phyloP scores from a whole-genome alignment of 1,284 basidiomycete species.

The Tremellales sp. region DNA sequence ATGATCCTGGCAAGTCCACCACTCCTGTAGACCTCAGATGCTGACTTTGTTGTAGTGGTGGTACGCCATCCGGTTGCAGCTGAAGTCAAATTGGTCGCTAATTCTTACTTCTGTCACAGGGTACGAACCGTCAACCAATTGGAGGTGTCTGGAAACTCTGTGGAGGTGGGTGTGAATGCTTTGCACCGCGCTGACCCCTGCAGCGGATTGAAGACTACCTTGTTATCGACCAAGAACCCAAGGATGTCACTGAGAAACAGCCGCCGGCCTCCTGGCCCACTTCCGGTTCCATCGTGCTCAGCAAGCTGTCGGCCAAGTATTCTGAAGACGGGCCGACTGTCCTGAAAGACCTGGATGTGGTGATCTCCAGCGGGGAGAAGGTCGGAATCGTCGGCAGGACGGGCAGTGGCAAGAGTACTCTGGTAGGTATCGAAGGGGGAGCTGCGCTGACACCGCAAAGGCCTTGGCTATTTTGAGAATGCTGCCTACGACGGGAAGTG shows the following conservation, averaged over 20 bases:
- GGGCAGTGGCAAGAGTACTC: constrained; percentile 64
- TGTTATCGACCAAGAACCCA: constrained; percentile 66
- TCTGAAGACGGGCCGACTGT: constrained; percentile 52
- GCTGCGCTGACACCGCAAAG: constrained; percentile 4
- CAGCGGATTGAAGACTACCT: constrained; percentile 66
- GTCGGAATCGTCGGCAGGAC: constrained; percentile 66
- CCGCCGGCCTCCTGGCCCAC: constrained; percentile 77
- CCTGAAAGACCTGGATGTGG: constrained; percentile 57
- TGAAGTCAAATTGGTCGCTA: constrained; percentile 4
- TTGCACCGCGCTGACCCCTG: too few relatives aligned
- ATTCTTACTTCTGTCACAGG: constrained; percentile 10
- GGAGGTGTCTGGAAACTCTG: constrained; percentile 50
- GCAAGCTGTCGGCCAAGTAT: constrained; percentile 51
- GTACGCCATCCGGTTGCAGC: not conserved
- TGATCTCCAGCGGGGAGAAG: constrained; percentile 59
- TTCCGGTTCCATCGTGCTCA: constrained; percentile 62
- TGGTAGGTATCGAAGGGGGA: constrained; percentile 25
- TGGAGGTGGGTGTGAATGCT: constrained; percentile 51
- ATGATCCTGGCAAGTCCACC: constrained; percentile 31
- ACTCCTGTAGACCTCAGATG: constrained; percentile 1
- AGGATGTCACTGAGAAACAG: constrained; percentile 52
- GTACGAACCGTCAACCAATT: constrained; percentile 48
- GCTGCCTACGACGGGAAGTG: constrained; percentile 58
- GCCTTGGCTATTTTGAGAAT: constrained; percentile 51
- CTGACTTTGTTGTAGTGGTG: constrained; percentile 22